These are phyloP conservation scores for Bonia amplexicaulis DNA, from an alignment of 176 grass and related monocot species.

Conservation along the genomic window DNA sequence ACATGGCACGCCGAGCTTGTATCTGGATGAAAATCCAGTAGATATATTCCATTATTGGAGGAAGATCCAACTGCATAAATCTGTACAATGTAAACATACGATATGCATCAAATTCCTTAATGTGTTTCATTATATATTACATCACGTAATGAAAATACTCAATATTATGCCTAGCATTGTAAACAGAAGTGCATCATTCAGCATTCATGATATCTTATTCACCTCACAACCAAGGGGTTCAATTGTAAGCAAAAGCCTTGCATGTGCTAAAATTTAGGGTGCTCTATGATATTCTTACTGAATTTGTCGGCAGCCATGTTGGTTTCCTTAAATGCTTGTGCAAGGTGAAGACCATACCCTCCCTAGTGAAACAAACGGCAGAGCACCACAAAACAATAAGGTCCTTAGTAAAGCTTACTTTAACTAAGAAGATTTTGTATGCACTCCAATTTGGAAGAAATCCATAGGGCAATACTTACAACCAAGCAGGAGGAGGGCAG, in stretches of 20 bases:
- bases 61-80: slow-evolving; percentile 79
- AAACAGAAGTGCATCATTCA: neutral
- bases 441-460: slow-evolving; percentile 12
- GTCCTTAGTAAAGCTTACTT: neutral
- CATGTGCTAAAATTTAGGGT: slow-evolving; percentile 7
- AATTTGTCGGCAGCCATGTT: slow-evolving; percentile 63
- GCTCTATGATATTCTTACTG: slow-evolving; percentile 42
- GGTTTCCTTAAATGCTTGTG: slow-evolving; percentile 50
- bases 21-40: slow-evolving; percentile 80
- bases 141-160: neutral
- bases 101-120: slow-evolving; percentile 10
- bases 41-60: slow-evolving; percentile 61
- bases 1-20: slow-evolving; percentile 76
- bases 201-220: neutral
- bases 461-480: slow-evolving; percentile 55
- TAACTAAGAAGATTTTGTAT: neutral
- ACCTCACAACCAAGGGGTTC: neutral
- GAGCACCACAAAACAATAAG: slow-evolving; percentile 4
- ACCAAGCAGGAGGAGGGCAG: slow-evolving; percentile 87
- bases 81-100: slow-evolving; percentile 34
- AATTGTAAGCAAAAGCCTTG: neutral
- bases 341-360: slow-evolving; percentile 17
- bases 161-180: neutral
- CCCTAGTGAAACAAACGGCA: slow-evolving; percentile 44
- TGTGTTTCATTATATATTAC: neutral